These are phyloP conservation scores for Myxozyma neotropica DNA, from an alignment of 805 yeast species.

Conservation along the genomic window DNA sequence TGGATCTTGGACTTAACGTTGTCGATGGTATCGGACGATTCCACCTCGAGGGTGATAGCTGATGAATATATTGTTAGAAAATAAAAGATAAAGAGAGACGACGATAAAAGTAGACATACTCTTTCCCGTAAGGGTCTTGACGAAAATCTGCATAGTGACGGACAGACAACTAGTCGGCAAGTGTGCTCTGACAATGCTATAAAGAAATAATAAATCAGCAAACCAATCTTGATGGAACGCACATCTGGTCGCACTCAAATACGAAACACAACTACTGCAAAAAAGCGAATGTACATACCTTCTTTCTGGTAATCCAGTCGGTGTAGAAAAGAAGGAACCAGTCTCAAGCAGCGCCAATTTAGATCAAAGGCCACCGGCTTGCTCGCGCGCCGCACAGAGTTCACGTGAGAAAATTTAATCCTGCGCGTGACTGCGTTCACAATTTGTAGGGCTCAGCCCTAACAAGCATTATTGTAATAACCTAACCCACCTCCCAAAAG, in stretches of 20 bases:
- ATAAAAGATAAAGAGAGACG: too few relatives aligned
- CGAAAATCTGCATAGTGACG: constrained; percentile 70
- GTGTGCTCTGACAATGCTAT: constrained; percentile 32
- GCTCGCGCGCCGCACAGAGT: not conserved
- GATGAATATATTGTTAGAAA: not conserved
- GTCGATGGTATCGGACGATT: constrained; percentile 96
- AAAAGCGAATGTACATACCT: too few relatives aligned
- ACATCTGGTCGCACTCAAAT: not conserved
- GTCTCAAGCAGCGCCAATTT: not conserved
- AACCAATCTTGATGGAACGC: not conserved
- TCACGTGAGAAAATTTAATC: not conserved
- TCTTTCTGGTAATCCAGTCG: constrained; percentile 37
- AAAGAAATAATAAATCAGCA: not conserved
- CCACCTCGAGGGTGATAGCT: constrained; percentile 94
- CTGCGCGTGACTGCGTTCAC: not conserved
- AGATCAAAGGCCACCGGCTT: too few relatives aligned
- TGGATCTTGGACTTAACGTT: constrained; percentile 95
- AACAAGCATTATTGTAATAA: not conserved
- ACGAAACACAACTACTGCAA: too few relatives aligned
- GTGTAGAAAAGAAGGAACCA: constrained; percentile 11
- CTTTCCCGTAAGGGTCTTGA: constrained; percentile 99
- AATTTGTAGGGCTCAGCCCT: not conserved
- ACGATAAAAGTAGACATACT: constrained; percentile 39
- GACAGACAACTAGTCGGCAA: constrained; percentile 45
- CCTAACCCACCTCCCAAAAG: not conserved